Evolutionary conservation across 345 rosid species (phyloP).

Genomic region (Eucalyptus marginata): DNA sequence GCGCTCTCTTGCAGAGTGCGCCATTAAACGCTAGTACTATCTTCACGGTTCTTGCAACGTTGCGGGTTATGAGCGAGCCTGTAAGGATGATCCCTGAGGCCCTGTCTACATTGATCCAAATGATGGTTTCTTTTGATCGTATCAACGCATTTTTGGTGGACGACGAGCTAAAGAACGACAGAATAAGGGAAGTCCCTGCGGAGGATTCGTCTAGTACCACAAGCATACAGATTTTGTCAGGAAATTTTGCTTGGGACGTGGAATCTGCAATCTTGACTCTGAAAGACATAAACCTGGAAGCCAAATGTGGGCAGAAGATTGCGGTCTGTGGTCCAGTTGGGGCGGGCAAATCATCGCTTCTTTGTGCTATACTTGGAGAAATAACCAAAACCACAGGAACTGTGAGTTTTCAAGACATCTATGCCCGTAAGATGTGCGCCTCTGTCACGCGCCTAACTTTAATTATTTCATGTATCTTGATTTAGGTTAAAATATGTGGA

Average conservation of each 20-base stretch:
- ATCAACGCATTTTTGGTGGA: constrained; percentile 47
- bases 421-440: neutral
- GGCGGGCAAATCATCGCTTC: constrained; percentile 65
- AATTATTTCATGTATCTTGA: neutral
- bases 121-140: constrained; percentile 48
- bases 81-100: constrained; percentile 65
- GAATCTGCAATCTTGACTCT: constrained; percentile 30
- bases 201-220: neutral
- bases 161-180: constrained; percentile 38
- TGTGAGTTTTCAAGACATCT: constrained; percentile 22
- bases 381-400: constrained; percentile 56
- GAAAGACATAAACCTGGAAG: constrained; percentile 22
- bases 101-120: constrained; percentile 59
- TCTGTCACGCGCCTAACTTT: too few species aligned
- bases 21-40: constrained; percentile 67
- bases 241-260: constrained; percentile 64
- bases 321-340: constrained; percentile 84
- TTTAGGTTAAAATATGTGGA: constrained; percentile 44
- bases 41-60: constrained; percentile 62
- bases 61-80: constrained; percentile 56
- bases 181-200: constrained; percentile 4
- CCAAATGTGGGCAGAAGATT: constrained; percentile 40
- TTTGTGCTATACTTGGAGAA: constrained; percentile 62
- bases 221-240: constrained; percentile 35
- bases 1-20: constrained; percentile 37